phyloP scores from a whole-genome alignment of 208 protist genomes.

The Wallacemonas sp. region DNA sequence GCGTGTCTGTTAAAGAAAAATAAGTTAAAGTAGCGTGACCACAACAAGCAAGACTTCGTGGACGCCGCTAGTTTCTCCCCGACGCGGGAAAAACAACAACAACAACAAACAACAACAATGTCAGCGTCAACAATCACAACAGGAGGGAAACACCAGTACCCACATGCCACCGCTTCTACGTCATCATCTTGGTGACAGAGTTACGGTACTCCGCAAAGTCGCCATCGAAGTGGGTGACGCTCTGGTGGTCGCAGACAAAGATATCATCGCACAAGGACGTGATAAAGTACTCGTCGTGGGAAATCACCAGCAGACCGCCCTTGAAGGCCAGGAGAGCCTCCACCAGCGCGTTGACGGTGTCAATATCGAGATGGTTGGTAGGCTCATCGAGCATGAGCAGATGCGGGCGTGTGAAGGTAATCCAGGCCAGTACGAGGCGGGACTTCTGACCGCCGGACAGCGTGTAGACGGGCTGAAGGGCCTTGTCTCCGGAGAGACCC shows the following conservation, averaged over 20 bases:
- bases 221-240: constrained; percentile 79
- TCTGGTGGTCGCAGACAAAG: constrained; percentile 81
- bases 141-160: neutral
- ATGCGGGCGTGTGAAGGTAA: constrained; percentile 93
- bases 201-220: constrained; percentile 91
- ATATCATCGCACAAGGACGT: constrained; percentile 92
- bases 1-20: neutral
- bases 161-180: constrained; percentile 27
- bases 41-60: too few relatives aligned
- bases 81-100: too few relatives aligned
- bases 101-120: neutral
- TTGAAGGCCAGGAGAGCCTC: constrained; percentile 90
- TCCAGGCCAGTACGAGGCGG: constrained; percentile 92
- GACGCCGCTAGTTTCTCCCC: too few relatives aligned
- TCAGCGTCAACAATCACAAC: neutral
- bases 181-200: constrained; percentile 70
- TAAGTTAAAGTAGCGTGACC: neutral
- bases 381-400: constrained; percentile 97
- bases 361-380: constrained; percentile 96
- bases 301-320: constrained; percentile 91
- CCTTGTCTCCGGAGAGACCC: constrained; percentile 88
- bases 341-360: constrained; percentile 94
- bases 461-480: constrained; percentile 91
- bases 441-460: constrained; percentile 96
- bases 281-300: constrained; percentile 95